phyloP scores from a whole-genome alignment of 2,329 filamentous ascomycete species.

The Pseudogymnoascus sp. region DNA sequence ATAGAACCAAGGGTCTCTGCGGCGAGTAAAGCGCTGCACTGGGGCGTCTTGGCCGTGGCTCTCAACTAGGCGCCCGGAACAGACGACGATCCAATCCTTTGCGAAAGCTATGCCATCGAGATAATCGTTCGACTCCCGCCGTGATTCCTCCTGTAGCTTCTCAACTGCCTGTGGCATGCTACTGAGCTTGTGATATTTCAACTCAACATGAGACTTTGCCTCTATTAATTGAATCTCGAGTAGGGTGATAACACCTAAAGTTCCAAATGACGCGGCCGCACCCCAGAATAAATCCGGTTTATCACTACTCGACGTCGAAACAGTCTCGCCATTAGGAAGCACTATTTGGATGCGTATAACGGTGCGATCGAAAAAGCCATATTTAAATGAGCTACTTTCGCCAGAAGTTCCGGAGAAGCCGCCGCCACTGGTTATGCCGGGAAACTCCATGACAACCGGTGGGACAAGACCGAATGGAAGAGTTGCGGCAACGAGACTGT shows the following conservation, averaged over 20 bases:
- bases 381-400: slow-evolving; percentile 57
- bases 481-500: slow-evolving; percentile 49
- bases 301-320: slow-evolving; percentile 37
- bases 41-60: slow-evolving; percentile 14
- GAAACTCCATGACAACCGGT: slow-evolving; percentile 63
- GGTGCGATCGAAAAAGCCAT: slow-evolving; percentile 58
- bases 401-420: slow-evolving; percentile 58
- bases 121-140: slow-evolving; percentile 35
- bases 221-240: slow-evolving; percentile 42
- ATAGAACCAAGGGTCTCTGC: slow-evolving; percentile 52
- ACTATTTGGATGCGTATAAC: slow-evolving; percentile 56
- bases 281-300: slow-evolving; percentile 45
- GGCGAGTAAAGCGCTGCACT: slow-evolving; percentile 36
- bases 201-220: slow-evolving; percentile 4
- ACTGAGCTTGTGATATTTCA: slow-evolving; percentile 36
- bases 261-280: slow-evolving; percentile 47
- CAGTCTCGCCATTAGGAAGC: slow-evolving; percentile 46
- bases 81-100: slow-evolving; percentile 37
- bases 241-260: slow-evolving; percentile 47
- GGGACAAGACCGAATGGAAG: slow-evolving; percentile 47
- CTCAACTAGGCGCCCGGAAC: slow-evolving; percentile 39
- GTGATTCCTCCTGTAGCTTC: slow-evolving; percentile 30
- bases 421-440: slow-evolving; percentile 59
- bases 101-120: slow-evolving; percentile 47
- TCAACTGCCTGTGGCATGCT: slow-evolving; percentile 37